Evolutionary conservation across 2,329 filamentous ascomycete species (phyloP).

Genomic region (Fusarium transvaalense): DNA sequence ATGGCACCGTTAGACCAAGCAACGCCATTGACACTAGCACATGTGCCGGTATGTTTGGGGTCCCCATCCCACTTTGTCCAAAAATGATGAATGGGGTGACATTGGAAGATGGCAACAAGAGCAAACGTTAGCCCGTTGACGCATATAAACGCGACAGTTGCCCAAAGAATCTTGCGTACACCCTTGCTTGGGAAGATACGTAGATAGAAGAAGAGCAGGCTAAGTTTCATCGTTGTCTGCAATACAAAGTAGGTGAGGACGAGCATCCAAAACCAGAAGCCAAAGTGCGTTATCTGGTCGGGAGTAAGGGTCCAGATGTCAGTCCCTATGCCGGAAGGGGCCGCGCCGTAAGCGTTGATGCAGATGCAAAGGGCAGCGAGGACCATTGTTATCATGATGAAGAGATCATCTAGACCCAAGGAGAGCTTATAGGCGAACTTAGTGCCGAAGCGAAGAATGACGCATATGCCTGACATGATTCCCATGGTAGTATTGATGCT

Average conservation of each 20-base stretch:
- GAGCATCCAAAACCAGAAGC: background rate
- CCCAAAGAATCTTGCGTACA: slow-evolving; percentile 19
- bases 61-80: slow-evolving; percentile 22
- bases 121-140: slow-evolving; percentile 6
- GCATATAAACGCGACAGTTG: background rate
- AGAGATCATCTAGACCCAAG: background rate
- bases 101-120: slow-evolving; percentile 9
- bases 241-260: background rate
- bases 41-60: slow-evolving; percentile 1
- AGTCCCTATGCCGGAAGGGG: background rate
- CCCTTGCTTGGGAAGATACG: slow-evolving; percentile 21
- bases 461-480: background rate
- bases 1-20: slow-evolving; percentile 28
- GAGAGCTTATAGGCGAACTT: background rate
- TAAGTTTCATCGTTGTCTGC: slow-evolving; percentile 12
- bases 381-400: slow-evolving; percentile 5
- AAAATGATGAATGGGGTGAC: slow-evolving; percentile 15
- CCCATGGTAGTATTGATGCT: background rate
- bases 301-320: background rate
- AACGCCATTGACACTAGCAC: slow-evolving; percentile 17
- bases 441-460: background rate
- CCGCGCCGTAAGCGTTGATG: background rate
- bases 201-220: slow-evolving; percentile 27
- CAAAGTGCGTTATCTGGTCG: background rate
- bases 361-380: background rate